Conservation (phyloP, 257 asterid species). For the Orobanche coerulescens region DNA sequence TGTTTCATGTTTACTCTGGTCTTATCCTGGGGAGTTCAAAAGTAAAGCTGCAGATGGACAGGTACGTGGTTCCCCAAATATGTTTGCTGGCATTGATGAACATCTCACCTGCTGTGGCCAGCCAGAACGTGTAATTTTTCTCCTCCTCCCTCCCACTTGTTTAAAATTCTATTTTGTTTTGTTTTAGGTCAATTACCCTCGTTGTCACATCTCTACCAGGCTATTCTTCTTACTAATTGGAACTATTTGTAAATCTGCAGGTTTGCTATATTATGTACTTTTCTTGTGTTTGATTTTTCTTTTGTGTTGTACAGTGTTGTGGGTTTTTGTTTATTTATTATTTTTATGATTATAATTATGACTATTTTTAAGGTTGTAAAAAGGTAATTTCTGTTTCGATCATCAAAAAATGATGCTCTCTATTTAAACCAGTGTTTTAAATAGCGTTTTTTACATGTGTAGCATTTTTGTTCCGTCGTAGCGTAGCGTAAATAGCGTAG, state of each 20-base stretch:
- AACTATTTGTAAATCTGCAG: constrained; percentile 35
- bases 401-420: neutral
- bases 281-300: neutral
- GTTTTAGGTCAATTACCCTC: constrained; percentile 4
- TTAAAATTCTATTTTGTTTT: constrained; percentile 10
- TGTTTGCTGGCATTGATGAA: constrained; percentile 90
- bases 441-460: too few species aligned
- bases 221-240: constrained; percentile 6
- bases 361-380: neutral
- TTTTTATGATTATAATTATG: too few species aligned
- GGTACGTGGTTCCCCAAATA: constrained; percentile 99
- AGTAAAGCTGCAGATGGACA: constrained; percentile 98
- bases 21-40: constrained; percentile 98
- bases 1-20: constrained; percentile 99
- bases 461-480: too few species aligned
- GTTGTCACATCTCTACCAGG: constrained; percentile 16
- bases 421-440: too few species aligned
- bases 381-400: neutral
- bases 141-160: constrained; percentile 20
- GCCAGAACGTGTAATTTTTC: constrained; percentile 60
- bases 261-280: constrained; percentile 73
- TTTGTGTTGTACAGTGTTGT: too few species aligned
- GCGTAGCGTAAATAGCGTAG: too few species aligned
- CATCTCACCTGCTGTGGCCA: constrained; percentile 94
- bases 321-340: too few species aligned